Evolutionary conservation across 768 basidiomycete genomes (phyloP), one percentile per base, ranked within the genome.

Genomic region (Lactarius akahatsu): DNA sequence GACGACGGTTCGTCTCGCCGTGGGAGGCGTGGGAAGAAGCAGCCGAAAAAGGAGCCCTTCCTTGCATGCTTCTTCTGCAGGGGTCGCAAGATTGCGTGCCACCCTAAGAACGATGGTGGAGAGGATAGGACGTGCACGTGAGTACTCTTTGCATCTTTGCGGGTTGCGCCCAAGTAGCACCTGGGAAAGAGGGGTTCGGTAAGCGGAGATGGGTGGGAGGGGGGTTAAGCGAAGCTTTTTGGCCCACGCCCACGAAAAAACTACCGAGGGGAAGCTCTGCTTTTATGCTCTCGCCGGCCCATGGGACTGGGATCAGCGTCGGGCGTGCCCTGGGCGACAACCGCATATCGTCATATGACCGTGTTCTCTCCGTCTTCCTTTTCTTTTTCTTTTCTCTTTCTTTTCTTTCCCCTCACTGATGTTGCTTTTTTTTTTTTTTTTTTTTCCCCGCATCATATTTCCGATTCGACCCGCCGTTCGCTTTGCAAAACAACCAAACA

Each of bases 1-100:
- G 56, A 73, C 55, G 15, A 64, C n/a, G 50, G 60, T 43, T 58
- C 70, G 55, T 61, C 71, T 70, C 56, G 68, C 69, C 70, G 68
- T 64, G 63, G 76, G 70, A 55, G 76, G 72, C 70, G 71, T 67
- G 66, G 66, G 58, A 67, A 59, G n/a, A 70, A 70, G 47, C 54
- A 64, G 45, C 73, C 75, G n/a, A 76, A 76, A 72, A 76, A 77
- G 71, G 77, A 78, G 32, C 71, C 75, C 23, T 77, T 76, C 38
- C 74, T 79, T n/a, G 78, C 78, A 11, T 78, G 78, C 67, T 76
- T 72, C 65, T 79, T 79, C 72, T 78, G 78, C 63, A 66, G 78
- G 26, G 76, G 76, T 45, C 76, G 78, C 65, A 79, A 79, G 75
- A 78, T 78, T 56, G 78, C 78, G 23, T 79, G 78, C 67, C 74